Base-by-base conservation (phyloP, 345 rosid species). In the Populus tremula region DNA sequence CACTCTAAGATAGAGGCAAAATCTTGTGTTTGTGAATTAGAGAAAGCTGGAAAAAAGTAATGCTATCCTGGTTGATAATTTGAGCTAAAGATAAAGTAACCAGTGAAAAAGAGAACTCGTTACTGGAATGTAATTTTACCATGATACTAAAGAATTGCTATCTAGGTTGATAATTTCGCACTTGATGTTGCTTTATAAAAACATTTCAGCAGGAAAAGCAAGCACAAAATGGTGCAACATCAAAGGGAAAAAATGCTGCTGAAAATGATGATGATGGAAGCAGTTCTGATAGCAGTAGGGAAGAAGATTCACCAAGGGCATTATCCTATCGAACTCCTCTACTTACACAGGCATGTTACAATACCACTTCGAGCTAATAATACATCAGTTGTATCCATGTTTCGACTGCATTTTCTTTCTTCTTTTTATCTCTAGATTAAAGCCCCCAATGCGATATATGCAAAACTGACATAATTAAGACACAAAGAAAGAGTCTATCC, bases 241-340 rank as follows among this genome's bases (percentile, higher is more conserved):
- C 91, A 17, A 88, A 81, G 77, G 85, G 81, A 79, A 91, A 80
- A 86, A 85, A 67, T 31, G 78, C 47, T 38, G 70, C 80, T 6
- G 91, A 86, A 49, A 76, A 36, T 11, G 95, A 89, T 45, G 94
- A 92, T 50, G 97, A 89, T 56, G 87, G 80, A 20, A 87, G 84
- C 73, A 88, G 83, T 72, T 90, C 89, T 43, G 99, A 92, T 56
- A 87, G 94, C 88, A 90, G 93, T 47, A 87, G 84, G 0, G 96
- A 95, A 36, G 98, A 91, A 3, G 94, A 90, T 69, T 87, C 91
- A 17, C 85, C 89, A 10, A 84, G 89, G 82, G 78, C 88, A 66
- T 86, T 93, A 49, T 88, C 98, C 12, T 93, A 91, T 75, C 88
- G 92, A 76, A 90, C 98, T 76, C 97, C 99, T 79, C 79, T 93